A percentile compares a stretch with the other conserved stretches of the same genome.
Conservation (phyloP, 768 basidiomycete genomes). For the Agaricus bisporus region DNA sequence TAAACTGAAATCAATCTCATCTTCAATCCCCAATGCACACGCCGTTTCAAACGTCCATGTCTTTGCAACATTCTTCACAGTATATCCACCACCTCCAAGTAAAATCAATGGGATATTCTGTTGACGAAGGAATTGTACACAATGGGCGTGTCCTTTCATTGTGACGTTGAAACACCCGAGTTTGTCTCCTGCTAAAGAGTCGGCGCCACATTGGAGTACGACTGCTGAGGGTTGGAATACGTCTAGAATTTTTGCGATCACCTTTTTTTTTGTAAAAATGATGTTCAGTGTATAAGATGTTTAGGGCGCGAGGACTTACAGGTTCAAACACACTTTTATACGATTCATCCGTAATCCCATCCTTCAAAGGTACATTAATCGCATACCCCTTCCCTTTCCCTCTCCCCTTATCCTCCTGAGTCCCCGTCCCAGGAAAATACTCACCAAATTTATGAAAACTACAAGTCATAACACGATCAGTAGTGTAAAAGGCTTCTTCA, state of each 20-base stretch:
- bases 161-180: conserved; percentile 94
- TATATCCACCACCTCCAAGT: conserved; percentile 95
- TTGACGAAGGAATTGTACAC: conserved; percentile 78
- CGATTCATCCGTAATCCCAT: conserved; percentile 89
- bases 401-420: conserved; percentile 79
- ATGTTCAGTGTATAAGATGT: too few species aligned
- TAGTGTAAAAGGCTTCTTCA: conserved; percentile 97
- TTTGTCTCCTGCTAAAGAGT: conserved; percentile 93
- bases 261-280: too few species aligned
- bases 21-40: conserved; percentile 82
- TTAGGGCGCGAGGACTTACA: conserved; percentile 42
- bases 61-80: conserved; percentile 91
- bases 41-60: conserved; percentile 98
- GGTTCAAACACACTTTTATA: conserved; percentile 90
- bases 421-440: conserved; percentile 86
- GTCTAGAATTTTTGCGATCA: conserved; percentile 80
- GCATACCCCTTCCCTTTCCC: conserved; percentile 84
- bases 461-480: conserved; percentile 94
- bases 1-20: conserved; percentile 69
- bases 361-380: conserved; percentile 89
- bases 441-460: conserved; percentile 98
- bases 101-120: conserved; percentile 85
- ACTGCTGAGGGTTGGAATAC: conserved; percentile 85
- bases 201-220: conserved; percentile 92
- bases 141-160: conserved; percentile 92